A percentile compares a stretch with the other conserved stretches of the same genome.
phyloP scores from a whole-genome alignment of 2,329 filamentous ascomycete species.

The Fusarium solani-melongenae region DNA sequence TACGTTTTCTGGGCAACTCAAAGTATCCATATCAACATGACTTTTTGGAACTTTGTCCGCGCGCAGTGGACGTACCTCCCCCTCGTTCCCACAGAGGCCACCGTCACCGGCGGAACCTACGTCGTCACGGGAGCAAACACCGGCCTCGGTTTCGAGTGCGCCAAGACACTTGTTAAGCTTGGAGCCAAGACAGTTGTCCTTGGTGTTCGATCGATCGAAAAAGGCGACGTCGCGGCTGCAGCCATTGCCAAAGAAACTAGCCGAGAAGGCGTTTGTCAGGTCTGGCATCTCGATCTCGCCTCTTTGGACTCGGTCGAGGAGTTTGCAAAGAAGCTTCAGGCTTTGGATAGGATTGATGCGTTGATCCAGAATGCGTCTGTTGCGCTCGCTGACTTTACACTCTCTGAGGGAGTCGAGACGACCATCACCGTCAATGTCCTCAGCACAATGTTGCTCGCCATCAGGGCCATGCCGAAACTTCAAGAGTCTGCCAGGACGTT shows the following conservation, averaged over 20 bases:
- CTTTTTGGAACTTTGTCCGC: background rate
- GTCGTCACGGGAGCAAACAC: background rate
- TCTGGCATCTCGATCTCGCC: constrained; percentile 15
- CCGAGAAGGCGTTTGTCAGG: background rate
- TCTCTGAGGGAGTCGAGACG: constrained; percentile 55
- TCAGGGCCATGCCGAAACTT: constrained; percentile 57
- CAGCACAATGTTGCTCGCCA: constrained; percentile 56
- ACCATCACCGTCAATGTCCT: constrained; percentile 61
- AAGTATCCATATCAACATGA: background rate
- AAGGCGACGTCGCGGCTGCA: background rate
- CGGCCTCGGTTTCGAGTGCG: background rate
- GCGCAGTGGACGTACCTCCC: background rate
- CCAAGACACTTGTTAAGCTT: background rate
- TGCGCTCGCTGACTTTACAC: constrained; percentile 10
- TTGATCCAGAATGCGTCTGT: constrained; percentile 55
- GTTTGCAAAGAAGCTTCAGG: constrained; percentile 48
- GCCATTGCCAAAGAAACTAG: background rate
- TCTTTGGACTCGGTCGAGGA: constrained; percentile 28
- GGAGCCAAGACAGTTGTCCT: background rate
- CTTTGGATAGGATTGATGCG: constrained; percentile 55
- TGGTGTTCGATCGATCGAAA: background rate
- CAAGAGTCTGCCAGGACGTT: constrained; percentile 47
- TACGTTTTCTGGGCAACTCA: background rate
- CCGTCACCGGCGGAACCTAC: background rate
- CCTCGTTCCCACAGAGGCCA: background rate